phyloP scores from a whole-genome alignment of 352 stramenopile species.

The Phytopythium cucurbitacearum region DNA sequence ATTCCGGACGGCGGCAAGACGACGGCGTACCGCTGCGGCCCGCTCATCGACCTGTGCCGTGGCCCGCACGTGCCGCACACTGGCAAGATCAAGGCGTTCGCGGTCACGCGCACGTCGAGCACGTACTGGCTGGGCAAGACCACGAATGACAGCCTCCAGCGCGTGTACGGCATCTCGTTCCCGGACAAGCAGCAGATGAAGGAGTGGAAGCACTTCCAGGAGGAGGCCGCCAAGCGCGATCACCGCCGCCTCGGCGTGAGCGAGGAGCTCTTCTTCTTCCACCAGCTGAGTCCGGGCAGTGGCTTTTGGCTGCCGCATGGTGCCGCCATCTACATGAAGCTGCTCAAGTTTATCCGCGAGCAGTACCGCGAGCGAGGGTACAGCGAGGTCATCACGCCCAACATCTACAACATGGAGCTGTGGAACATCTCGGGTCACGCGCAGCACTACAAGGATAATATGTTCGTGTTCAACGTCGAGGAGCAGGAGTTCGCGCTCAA shows the following conservation, averaged over 20 bases:
- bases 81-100: conserved; percentile 95
- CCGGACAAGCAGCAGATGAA: conserved; percentile 98
- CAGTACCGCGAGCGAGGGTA: conserved; percentile 68
- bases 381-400: conserved; percentile 96
- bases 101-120: conserved; percentile 90
- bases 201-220: conserved; percentile 95
- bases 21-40: conserved; percentile 96
- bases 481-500: conserved; percentile 95
- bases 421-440: conserved; percentile 96
- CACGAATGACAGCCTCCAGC: conserved; percentile 96
- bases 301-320: conserved; percentile 97
- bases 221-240: conserved; percentile 95
- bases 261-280: conserved; percentile 96
- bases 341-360: conserved; percentile 96
- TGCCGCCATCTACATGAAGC: conserved; percentile 95
- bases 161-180: conserved; percentile 98
- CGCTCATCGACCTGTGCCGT: conserved; percentile 97
- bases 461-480: conserved; percentile 98
- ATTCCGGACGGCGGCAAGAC: conserved; percentile 95
- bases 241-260: conserved; percentile 92
- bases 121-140: conserved; percentile 97
- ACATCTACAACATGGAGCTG: conserved; percentile 98
- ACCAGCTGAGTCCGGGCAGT: conserved; percentile 91
- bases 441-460: conserved; percentile 98
- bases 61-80: conserved; percentile 96